Evolutionary conservation across 2,329 filamentous ascomycete genomes (phyloP).

Genomic region (Alternaria viburni): DNA sequence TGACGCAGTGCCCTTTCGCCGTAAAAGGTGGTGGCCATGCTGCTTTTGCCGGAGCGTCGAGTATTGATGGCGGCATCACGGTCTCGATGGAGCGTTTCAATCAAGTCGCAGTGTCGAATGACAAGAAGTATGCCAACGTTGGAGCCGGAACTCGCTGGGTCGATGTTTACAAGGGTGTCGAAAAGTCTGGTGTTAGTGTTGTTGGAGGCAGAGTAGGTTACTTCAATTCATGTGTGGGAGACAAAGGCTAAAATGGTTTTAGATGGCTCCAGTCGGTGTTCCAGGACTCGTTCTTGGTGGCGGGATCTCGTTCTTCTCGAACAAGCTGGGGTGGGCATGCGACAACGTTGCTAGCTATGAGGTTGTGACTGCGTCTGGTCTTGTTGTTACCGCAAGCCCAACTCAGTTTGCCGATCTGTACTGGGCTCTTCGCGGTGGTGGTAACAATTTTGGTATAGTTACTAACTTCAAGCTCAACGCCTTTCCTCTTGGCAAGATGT

Average conservation of each 20-base stretch:
- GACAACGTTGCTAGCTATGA: constrained; percentile 39
- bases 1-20: constrained; percentile 48
- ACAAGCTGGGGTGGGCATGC: constrained; percentile 27
- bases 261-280: constrained; percentile 38
- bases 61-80: constrained; percentile 52
- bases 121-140: constrained; percentile 33
- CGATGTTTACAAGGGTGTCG: constrained; percentile 40
- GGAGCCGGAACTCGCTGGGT: constrained; percentile 45
- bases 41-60: constrained; percentile 49
- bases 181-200: constrained; percentile 34
- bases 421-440: constrained; percentile 44
- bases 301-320: constrained; percentile 32
- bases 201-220: constrained; percentile 35
- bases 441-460: constrained; percentile 43
- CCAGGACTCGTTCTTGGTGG: constrained; percentile 42
- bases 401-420: constrained; percentile 44
- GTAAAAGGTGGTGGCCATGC: constrained; percentile 56
- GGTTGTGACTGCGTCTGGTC: constrained; percentile 47
- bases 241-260: too few relatives aligned
- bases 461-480: constrained; percentile 32
- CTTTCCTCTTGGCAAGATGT: constrained; percentile 13
- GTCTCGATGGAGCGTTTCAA: constrained; percentile 49
- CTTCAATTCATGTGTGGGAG: too few relatives aligned
- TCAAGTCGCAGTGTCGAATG: constrained; percentile 27
- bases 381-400: constrained; percentile 40